Percentiles rank a stretch among this genome's conserved stretches.
Conservation (phyloP, 164 flowering plant genomes). For the Sextonia rubra region DNA sequence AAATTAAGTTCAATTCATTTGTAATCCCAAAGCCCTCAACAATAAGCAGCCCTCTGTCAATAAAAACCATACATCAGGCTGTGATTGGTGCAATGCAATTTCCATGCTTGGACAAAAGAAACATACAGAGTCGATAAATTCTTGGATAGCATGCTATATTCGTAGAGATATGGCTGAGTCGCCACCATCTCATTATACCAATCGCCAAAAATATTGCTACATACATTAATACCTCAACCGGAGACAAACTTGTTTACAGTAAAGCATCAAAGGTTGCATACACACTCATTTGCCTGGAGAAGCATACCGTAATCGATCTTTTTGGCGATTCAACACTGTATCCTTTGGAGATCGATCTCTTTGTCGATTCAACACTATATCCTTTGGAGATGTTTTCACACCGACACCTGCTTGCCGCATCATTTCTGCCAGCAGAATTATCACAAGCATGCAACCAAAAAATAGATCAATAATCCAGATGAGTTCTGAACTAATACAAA, state of each 20-base stretch:
- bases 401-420: slow-evolving; percentile 51
- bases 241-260: background rate
- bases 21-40: too few relatives aligned
- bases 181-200: background rate
- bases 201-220: background rate
- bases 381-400: slow-evolving; percentile 44
- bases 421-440: background rate
- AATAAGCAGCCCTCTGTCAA: too few relatives aligned
- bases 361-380: slow-evolving; percentile 22
- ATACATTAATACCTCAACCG: slow-evolving; percentile 5
- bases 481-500: background rate
- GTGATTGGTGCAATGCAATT: background rate
- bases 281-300: slow-evolving; percentile 45
- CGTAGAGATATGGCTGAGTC: background rate
- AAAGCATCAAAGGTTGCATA: background rate
- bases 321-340: slow-evolving; percentile 21
- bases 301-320: slow-evolving; percentile 35
- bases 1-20: too few relatives aligned
- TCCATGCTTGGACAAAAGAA: background rate
- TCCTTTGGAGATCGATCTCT: slow-evolving; percentile 34
- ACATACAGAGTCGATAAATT: background rate
- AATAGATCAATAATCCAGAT: background rate
- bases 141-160: slow-evolving; percentile 1
- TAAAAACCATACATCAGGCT: too few relatives aligned
- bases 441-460: background rate